phyloP scores from a whole-genome alignment of 2,329 filamentous ascomycete species.

The Fusarium abutilonis region DNA sequence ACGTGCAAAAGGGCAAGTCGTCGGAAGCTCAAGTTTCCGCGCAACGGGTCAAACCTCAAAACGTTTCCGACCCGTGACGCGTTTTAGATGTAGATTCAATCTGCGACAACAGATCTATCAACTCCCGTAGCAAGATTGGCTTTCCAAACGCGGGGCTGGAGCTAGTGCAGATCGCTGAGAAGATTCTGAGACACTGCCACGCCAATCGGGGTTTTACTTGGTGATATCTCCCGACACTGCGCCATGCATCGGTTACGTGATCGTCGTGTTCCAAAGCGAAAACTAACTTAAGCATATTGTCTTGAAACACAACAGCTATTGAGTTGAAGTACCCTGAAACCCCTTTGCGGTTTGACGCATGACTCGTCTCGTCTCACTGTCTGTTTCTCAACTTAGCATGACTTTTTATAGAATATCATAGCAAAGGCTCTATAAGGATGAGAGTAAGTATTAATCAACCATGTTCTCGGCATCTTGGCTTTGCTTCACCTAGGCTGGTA shows the following conservation, averaged over 20 bases:
- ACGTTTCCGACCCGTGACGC: neutral
- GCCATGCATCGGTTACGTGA: no score
- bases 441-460: neutral
- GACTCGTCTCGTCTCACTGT: conserved; percentile 10
- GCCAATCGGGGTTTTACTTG: neutral
- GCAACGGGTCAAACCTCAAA: conserved; percentile 13
- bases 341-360: conserved; percentile 10
- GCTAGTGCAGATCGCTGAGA: neutral
- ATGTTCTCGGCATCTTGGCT: conserved; percentile 8
- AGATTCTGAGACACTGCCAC: neutral
- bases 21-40: conserved; percentile 9
- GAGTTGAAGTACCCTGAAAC: conserved; percentile 7
- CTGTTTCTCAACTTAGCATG: conserved; percentile 26
- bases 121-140: neutral
- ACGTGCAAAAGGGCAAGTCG: neutral
- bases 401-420: conserved; percentile 25
- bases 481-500: conserved; percentile 26
- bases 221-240: no score
- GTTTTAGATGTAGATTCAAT: neutral
- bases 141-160: neutral
- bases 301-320: conserved; percentile 13
- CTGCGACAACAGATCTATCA: neutral
- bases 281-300: neutral
- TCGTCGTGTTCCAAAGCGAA: neutral
- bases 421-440: neutral